A percentile compares a stretch with the other conserved stretches of the same genome.
These are phyloP conservation scores for Vaccinium darrowii DNA, from an alignment of 148 eudicot species.

Conservation along the genomic window DNA sequence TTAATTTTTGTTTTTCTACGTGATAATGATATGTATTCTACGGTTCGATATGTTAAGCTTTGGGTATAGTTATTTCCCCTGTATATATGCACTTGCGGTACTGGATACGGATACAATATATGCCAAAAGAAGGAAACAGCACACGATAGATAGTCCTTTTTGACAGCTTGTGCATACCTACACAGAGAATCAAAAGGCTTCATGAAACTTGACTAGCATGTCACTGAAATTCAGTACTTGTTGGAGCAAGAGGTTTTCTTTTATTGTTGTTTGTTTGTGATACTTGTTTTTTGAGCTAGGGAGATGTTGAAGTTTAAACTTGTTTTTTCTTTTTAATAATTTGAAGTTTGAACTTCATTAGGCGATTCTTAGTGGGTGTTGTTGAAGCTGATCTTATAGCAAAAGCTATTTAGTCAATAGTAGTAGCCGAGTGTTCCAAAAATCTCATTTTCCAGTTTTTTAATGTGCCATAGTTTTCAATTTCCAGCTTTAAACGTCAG, in stretches of 20 bases:
- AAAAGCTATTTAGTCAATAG: not conserved
- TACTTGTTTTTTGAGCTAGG: not conserved
- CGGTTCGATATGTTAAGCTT: not conserved
- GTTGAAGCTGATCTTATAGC: not conserved
- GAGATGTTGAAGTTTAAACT: not conserved
- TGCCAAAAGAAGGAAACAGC: not conserved
- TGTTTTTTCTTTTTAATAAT: too few species aligned
- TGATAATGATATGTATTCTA: too few species aligned
- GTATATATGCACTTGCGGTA: not conserved
- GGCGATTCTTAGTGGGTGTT: not conserved
- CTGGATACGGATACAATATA: not conserved
- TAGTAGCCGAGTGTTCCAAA: not conserved
- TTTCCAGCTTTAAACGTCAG: not conserved
- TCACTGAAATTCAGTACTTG: not conserved
- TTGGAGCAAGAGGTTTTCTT: not conserved
- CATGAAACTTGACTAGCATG: not conserved
- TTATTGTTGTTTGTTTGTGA: not conserved
- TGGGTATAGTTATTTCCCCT: not conserved
- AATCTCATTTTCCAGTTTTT: not conserved
- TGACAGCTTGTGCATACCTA: not conserved
- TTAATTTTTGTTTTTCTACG: too few species aligned
- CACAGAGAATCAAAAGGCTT: not conserved
- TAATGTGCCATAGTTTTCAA: not conserved
- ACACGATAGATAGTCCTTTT: not conserved
- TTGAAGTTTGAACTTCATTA: not conserved